phyloP scores from a whole-genome alignment of 2,329 filamentous ascomycete species.

The Claviceps purpurea region DNA sequence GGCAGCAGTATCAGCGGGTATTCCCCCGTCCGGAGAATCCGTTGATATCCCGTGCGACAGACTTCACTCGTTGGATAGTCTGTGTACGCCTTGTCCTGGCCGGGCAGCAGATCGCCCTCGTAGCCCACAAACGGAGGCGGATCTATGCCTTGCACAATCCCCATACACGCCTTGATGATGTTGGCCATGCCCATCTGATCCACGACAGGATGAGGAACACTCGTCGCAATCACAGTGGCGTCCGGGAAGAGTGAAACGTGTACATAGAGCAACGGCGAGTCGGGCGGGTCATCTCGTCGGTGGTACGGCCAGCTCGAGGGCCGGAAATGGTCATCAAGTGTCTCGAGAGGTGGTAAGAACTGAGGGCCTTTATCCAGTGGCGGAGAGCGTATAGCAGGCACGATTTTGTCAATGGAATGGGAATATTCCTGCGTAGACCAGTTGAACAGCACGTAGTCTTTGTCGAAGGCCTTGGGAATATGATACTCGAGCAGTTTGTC shows the following conservation, averaged over 20 bases:
- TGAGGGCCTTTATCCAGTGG: background rate
- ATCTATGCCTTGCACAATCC: background rate
- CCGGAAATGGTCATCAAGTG: slow-evolving; percentile 1
- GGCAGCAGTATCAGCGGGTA: background rate
- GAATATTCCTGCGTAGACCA: background rate
- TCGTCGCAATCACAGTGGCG: background rate
- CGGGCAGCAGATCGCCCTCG: slow-evolving; percentile 2
- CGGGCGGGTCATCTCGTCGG: background rate
- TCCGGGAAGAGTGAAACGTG: slow-evolving; percentile 3
- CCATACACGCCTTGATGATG: slow-evolving; percentile 3
- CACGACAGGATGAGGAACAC: background rate
- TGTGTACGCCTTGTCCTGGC: background rate
- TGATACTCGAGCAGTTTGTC: slow-evolving; percentile 1
- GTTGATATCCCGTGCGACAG: background rate
- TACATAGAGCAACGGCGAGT: background rate
- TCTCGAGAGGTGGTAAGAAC: background rate
- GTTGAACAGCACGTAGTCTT: slow-evolving; percentile 1
- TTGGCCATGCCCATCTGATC: slow-evolving; percentile 3
- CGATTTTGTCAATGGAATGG: slow-evolving; percentile 1
- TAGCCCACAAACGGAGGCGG: slow-evolving; percentile 3
- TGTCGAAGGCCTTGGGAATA: background rate
- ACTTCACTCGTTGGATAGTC: background rate
- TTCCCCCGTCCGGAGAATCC: background rate
- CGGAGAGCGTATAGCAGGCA: background rate
- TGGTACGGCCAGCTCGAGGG: slow-evolving; percentile 3